Conservation (phyloP, 2,329 filamentous ascomycete genomes). For the Colletotrichum abscissum region DNA sequence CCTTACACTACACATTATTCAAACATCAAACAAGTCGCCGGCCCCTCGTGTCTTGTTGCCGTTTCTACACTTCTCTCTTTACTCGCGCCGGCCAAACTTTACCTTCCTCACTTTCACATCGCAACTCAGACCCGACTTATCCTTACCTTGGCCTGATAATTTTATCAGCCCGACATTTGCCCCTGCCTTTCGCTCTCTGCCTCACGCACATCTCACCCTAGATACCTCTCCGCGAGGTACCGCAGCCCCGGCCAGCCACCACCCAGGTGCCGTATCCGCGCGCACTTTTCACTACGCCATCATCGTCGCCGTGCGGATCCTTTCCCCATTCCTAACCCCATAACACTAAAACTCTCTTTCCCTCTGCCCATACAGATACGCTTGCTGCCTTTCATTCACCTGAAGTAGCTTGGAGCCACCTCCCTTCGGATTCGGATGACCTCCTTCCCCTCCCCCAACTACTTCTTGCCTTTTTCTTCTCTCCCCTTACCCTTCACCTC, state of each 20-base stretch:
- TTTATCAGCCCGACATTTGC: neutral
- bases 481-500: conserved; percentile 12
- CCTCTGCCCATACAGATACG: conserved; percentile 3
- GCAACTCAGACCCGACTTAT: neutral
- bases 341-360: conserved; percentile 28
- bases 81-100: neutral
- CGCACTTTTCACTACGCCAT: neutral
- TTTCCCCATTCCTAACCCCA: conserved; percentile 22
- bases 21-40: conserved; percentile 1
- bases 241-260: neutral
- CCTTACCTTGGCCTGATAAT: neutral
- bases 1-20: neutral
- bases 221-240: neutral
- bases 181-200: neutral
- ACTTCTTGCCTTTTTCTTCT: conserved; percentile 9
- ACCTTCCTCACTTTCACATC: neutral
- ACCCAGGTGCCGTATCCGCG: conserved; percentile 1
- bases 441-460: neutral
- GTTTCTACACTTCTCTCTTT: neutral
- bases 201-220: neutral
- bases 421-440: conserved; percentile 17
- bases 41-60: neutral
- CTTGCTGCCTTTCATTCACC: conserved; percentile 9
- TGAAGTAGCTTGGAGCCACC: conserved; percentile 28
- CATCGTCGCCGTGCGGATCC: conserved; percentile 21